Percentiles rank a stretch among this genome's conserved stretches.
Evolutionary conservation across 73 alveolate species (phyloP).

Genomic region (Paramecium sexaurelia): DNA sequence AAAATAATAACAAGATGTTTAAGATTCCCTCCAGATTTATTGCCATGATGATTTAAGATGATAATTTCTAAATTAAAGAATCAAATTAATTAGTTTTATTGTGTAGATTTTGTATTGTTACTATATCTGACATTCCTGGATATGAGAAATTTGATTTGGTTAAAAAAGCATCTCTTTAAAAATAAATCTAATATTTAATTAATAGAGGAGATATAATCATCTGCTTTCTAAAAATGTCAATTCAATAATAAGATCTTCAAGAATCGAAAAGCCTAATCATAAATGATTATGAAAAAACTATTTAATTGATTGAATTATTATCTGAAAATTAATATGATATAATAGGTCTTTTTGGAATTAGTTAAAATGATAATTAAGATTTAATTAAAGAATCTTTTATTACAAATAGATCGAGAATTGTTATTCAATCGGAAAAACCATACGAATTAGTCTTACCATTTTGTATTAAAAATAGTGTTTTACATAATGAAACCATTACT

Average conservation of each 20-base stretch:
- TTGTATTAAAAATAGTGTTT: constrained; percentile 20
- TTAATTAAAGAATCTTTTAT: constrained; percentile 1
- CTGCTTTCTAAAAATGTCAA: constrained; percentile 16
- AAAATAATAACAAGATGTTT: background rate
- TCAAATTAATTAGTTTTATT: background rate
- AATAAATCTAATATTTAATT: background rate
- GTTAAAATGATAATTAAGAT: background rate
- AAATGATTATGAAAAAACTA: constrained; percentile 22
- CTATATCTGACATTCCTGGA: constrained; percentile 44
- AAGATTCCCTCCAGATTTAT: constrained; percentile 48
- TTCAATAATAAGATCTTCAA: background rate
- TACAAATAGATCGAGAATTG: constrained; percentile 9
- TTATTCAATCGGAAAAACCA: constrained; percentile 38
- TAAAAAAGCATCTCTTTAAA: background rate
- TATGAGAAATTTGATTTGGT: constrained; percentile 38
- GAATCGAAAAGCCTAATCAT: background rate
- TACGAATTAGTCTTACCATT: constrained; percentile 34
- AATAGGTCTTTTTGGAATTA: constrained; percentile 32
- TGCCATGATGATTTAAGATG: constrained; percentile 36
- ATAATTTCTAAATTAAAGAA: background rate
- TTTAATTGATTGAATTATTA: background rate
- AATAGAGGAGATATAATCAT: constrained; percentile 33
- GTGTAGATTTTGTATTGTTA: constrained; percentile 49
- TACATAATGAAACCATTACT: constrained; percentile 19
- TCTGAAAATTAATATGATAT: background rate